Evolutionary conservation across 1,284 basidiomycete genomes (phyloP), one percentile per base, ranked within the genome.

Genomic region (Ustilago nuda): DNA sequence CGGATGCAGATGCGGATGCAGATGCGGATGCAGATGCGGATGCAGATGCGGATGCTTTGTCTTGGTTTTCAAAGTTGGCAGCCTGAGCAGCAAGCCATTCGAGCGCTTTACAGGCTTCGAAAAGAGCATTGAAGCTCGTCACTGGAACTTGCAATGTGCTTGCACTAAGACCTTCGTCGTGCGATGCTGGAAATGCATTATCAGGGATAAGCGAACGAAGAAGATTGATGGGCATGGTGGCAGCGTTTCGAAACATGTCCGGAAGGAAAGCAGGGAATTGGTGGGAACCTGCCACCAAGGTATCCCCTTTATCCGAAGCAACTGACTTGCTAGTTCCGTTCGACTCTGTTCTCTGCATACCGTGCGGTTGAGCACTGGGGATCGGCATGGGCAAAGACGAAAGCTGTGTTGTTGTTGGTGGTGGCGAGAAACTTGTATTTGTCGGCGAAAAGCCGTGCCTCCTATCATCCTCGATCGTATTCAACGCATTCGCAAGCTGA

Each of bases 111-210:
- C 65, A 80, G 0, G 76, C 74, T 35, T 80, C 80, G n/a, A 79
- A 50, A 13, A 82, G 64, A 4, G 80, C 80, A 46, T 68, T 72
- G 45, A 82, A 63, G 64, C 72, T 77, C n/a, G 76, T 69, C 50
- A 80, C 69, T 15, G 80, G 80, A 5, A 82, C 66, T 46, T 78
- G 76, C 43, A 82, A 43, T 23, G 74, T 73, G 56, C 69, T 78
- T 11, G 78, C 72, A 36, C 70, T 74, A 30, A 80, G 71, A 17
- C 70, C 65, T 33, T 82, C 80, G 35, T 79, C 78, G 3, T 55
- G 46, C 8, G 66, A 32, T 15, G 63, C 52, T 12, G 76, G 58
- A 46, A 81, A 69, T 12, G 76, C 63, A 32, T 78, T 73, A 41
- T 67, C 70, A 4, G 79, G 77, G 36, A 81, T 62, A 41, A 79